Percentiles rank a stretch among this genome's conserved stretches.
These are phyloP conservation scores for Ramaria rubella DNA, from an alignment of 768 basidiomycete genomes.

Conservation along the genomic window DNA sequence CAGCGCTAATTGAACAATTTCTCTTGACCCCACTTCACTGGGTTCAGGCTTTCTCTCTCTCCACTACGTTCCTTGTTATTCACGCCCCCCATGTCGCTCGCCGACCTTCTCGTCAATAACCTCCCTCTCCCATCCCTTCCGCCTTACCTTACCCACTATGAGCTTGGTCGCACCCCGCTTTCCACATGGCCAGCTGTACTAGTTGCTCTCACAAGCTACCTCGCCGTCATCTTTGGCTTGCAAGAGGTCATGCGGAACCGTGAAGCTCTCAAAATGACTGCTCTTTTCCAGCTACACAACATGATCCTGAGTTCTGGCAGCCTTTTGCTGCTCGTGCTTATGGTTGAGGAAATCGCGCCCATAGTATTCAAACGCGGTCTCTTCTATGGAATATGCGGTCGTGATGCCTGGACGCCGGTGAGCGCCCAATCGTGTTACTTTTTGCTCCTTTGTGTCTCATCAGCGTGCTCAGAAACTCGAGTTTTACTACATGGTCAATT, in stretches of 20 bases:
- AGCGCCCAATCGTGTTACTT: conserved; percentile 26
- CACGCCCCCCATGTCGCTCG: conserved; percentile 55
- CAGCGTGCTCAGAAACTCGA: conserved; percentile 60
- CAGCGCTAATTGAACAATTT: background rate
- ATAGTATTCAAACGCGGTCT: conserved; percentile 64
- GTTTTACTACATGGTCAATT: conserved; percentile 98
- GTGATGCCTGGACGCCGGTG: conserved; percentile 81
- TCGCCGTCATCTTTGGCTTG: conserved; percentile 81
- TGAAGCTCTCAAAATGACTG: conserved; percentile 66
- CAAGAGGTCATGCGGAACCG: conserved; percentile 78
- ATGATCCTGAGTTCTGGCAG: conserved; percentile 81
- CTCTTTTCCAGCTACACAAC: conserved; percentile 88
- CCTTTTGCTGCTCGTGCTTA: conserved; percentile 74
- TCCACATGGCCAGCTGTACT: conserved; percentile 70
- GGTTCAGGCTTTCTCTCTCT: background rate
- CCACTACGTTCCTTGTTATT: conserved; percentile 22
- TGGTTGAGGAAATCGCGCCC: conserved; percentile 87
- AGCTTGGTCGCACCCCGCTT: conserved; percentile 70
- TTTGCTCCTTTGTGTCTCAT: background rate
- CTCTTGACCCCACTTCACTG: background rate
- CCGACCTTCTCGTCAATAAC: conserved; percentile 59
- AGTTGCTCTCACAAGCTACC: conserved; percentile 67
- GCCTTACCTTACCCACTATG: conserved; percentile 45
- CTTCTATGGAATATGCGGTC: conserved; percentile 73
- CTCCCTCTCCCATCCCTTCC: conserved; percentile 53